Conservation (phyloP, 2,329 filamentous ascomycete species). For the Rasamsonia emersonii region DNA sequence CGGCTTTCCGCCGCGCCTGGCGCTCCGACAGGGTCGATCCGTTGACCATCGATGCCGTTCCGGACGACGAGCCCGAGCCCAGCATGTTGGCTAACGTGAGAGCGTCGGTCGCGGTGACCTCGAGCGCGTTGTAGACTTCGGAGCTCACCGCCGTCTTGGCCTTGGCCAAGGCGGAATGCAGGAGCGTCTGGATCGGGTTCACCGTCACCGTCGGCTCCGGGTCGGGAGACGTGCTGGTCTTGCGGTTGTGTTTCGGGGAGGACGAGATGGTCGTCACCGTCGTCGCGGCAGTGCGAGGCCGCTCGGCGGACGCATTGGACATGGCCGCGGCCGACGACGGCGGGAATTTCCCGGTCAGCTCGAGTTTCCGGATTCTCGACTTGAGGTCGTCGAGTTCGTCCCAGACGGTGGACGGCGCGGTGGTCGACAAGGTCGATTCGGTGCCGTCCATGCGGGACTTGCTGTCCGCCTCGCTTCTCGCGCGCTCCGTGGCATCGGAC, state of each 20-base stretch:
- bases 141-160: conserved; percentile 60
- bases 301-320: conserved; percentile 64
- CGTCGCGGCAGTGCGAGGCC: conserved; percentile 84
- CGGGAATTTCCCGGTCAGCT: conserved; percentile 80
- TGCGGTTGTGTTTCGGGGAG: conserved; percentile 66
- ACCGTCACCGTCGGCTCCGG: conserved; percentile 24
- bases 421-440: conserved; percentile 80
- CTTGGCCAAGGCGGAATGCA: conserved; percentile 74
- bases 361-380: conserved; percentile 80
- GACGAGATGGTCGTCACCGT: conserved; percentile 83
- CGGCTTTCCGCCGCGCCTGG: conserved; percentile 79
- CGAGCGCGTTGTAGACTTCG: conserved; percentile 69
- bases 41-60: conserved; percentile 27
- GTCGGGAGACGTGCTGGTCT: conserved; percentile 35
- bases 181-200: conserved; percentile 61
- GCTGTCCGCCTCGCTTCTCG: conserved; percentile 24
- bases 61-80: conserved; percentile 56
- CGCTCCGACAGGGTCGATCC: conserved; percentile 55
- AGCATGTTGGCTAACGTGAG: conserved; percentile 70
- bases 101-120: conserved; percentile 74
- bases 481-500: conserved; percentile 27
- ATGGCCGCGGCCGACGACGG: conserved; percentile 73
- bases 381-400: conserved; percentile 95
- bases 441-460: conserved; percentile 52
- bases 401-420: conserved; percentile 89